A percentile compares a stretch with the other conserved stretches of the same genome.
Conservation (phyloP, 257 asterid species). For the Nicotiana noctiflora region DNA sequence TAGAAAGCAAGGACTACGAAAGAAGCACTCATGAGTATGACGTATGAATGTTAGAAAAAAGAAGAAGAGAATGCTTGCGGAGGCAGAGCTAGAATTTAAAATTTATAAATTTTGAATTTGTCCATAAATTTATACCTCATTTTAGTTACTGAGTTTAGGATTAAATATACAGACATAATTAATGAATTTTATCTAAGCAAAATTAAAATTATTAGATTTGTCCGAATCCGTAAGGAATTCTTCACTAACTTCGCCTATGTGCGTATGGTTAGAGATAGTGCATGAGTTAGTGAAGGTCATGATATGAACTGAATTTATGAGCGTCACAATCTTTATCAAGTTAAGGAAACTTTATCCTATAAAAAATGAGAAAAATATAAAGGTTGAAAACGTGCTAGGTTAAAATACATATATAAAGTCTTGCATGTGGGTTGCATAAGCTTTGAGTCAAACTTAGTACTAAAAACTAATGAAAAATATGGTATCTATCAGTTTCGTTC, state of each 20-base stretch:
- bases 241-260: neutral
- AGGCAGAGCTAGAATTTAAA: too few relatives aligned
- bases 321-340: neutral
- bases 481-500: conserved; percentile 16
- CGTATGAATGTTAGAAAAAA: neutral
- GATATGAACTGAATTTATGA: neutral
- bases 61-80: neutral
- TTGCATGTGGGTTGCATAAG: conserved; percentile 22
- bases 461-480: conserved; percentile 7
- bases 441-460: conserved; percentile 4
- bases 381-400: conserved; percentile 2
- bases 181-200: too few relatives aligned
- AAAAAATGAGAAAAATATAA: neutral
- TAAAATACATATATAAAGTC: neutral
- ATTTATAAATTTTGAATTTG: too few relatives aligned
- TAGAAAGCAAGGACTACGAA: neutral
- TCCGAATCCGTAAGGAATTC: too few relatives aligned
- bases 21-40: conserved; percentile 3
- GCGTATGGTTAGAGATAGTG: conserved; percentile 1
- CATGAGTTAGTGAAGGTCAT: neutral
- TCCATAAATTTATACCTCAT: fast-evolving
- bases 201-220: too few relatives aligned
- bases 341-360: neutral
- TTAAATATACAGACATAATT: too few relatives aligned
- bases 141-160: too few relatives aligned